A percentile compares a stretch with the other conserved stretches of the same genome.
phyloP scores from a whole-genome alignment of 495 filamentous ascomycete species.

The Lasiosphaeria miniovina region DNA sequence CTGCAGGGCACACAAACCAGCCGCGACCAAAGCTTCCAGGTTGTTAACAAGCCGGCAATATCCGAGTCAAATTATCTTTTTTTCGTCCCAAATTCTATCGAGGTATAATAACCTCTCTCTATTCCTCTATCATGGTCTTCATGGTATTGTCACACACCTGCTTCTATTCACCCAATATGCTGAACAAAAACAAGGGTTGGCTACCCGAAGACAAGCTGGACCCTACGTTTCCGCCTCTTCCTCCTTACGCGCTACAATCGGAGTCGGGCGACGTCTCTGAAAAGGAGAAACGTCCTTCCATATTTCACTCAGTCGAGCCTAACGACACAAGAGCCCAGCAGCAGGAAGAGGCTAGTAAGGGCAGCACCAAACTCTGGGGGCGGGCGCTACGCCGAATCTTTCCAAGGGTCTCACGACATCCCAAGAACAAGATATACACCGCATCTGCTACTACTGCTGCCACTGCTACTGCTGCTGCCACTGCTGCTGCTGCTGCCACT shows the following conservation, averaged over 20 bases:
- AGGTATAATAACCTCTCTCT: conserved; percentile 8
- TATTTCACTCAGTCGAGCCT: conserved; percentile 4
- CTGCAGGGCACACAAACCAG: neutral
- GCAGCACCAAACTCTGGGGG: conserved; percentile 8
- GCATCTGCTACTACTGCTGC: neutral
- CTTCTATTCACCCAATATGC: conserved; percentile 8
- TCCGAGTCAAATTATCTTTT: conserved; percentile 4
- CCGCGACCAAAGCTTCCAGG: conserved; percentile 6
- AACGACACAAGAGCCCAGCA: conserved; percentile 8
- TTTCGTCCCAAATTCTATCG: conserved; percentile 5
- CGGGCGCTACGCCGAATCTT: conserved; percentile 10
- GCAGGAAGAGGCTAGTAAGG: conserved; percentile 9
- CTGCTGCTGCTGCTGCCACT: no score
- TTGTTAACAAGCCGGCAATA: conserved; percentile 7
- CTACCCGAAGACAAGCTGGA: conserved; percentile 7
- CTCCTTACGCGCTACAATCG: conserved; percentile 7
- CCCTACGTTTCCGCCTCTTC: conserved; percentile 8
- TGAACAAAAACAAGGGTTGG: conserved; percentile 3
- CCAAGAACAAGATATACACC: conserved; percentile 2
- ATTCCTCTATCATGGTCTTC: conserved; percentile 10
- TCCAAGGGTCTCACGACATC: conserved; percentile 11
- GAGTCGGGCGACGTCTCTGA: conserved; percentile 11
- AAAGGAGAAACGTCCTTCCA: conserved; percentile 4
- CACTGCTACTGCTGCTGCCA: neutral
- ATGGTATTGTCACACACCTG: conserved; percentile 10